Conservation (phyloP, 1,284 basidiomycete species). For the Serendipita sp. region DNA sequence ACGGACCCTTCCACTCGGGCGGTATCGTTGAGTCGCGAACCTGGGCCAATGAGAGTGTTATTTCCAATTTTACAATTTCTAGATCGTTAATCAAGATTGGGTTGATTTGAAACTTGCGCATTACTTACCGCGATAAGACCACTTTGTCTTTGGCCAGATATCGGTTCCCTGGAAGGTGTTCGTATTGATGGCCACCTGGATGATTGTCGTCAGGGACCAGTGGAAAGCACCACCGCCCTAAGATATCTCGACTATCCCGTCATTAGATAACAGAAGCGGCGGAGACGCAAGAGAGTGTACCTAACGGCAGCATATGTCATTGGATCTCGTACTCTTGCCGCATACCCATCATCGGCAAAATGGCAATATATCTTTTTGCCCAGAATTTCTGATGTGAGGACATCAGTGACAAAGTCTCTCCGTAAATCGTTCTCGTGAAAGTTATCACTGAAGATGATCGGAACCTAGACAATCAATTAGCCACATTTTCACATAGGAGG, state of each 20-base stretch:
- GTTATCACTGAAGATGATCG: conserved; percentile 95
- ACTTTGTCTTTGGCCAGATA: conserved; percentile 73
- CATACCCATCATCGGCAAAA: conserved; percentile 72
- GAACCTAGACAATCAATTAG: conserved; percentile 46
- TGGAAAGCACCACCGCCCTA: conserved; percentile 88
- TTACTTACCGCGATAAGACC: conserved; percentile 51
- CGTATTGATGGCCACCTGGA: conserved; percentile 67
- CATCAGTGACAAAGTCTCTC: conserved; percentile 89
- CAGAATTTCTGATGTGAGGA: conserved; percentile 87
- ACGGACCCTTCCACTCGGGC: conserved; percentile 48
- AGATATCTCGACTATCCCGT: conserved; percentile 67
- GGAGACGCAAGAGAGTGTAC: too few relatives aligned
- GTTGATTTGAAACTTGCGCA: background rate
- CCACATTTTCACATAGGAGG: background rate
- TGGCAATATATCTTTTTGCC: conserved; percentile 92
- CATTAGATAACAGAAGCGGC: background rate
- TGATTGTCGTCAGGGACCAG: conserved; percentile 88
- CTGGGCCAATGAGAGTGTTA: conserved; percentile 71
- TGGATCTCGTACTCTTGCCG: conserved; percentile 79
- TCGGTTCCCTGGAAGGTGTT: conserved; percentile 71
- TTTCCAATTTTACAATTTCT: conserved; percentile 69
- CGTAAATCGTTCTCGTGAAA: conserved; percentile 93
- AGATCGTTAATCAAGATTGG: background rate
- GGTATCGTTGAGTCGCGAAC: conserved; percentile 47
- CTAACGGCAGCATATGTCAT: conserved; percentile 80